These are phyloP conservation scores for Spathaspora girioi DNA, from an alignment of 805 yeast species.

Conservation along the genomic window DNA sequence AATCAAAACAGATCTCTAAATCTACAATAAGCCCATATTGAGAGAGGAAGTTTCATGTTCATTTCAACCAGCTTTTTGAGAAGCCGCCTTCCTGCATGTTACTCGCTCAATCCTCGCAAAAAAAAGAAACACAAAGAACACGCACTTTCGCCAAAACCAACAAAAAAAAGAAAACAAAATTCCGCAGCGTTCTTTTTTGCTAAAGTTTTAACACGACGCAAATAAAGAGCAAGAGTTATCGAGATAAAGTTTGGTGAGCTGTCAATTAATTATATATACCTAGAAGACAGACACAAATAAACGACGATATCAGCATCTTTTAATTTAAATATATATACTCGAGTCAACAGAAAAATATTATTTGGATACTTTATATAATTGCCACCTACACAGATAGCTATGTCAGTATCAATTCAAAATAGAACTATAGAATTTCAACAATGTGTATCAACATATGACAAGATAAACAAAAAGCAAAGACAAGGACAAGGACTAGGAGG, in stretches of 20 bases:
- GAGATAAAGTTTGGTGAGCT: background rate
- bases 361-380: background rate
- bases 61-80: too few species aligned
- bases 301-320: too few species aligned
- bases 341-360: too few species aligned
- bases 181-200: background rate
- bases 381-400: background rate
- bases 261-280: background rate
- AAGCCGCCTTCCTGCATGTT: too few species aligned
- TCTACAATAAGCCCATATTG: too few species aligned
- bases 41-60: too few species aligned
- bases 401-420: constrained; percentile 52
- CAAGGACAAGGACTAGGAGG: constrained; percentile 14
- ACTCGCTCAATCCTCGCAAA: too few species aligned
- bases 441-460: constrained; percentile 75
- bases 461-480: constrained; percentile 46
- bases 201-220: background rate
- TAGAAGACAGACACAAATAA: too few species aligned
- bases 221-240: too few species aligned
- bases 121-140: background rate
- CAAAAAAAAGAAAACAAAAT: background rate
- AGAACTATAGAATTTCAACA: constrained; percentile 91
- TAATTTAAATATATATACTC: too few species aligned
- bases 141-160: background rate
- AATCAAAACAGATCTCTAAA: too few species aligned